These are phyloP conservation scores for Plasmodium berghei DNA, from an alignment of 169 alveolate genomes.

Conservation along the genomic window DNA sequence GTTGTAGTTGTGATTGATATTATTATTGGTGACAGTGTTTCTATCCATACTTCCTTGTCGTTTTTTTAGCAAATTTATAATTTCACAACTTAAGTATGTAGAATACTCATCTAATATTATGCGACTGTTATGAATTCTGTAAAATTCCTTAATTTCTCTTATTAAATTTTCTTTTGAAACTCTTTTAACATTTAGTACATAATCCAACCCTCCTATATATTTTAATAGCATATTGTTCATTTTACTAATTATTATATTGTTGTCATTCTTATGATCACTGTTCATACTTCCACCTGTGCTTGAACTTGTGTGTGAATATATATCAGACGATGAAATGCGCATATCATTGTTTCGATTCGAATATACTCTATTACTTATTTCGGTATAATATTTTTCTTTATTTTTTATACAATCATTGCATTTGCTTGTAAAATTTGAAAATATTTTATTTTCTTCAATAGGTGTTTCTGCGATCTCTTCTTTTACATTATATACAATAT, in stretches of 20 bases:
- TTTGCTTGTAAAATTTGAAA: no score
- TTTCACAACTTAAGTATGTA: constrained; percentile 35
- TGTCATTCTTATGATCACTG: background rate
- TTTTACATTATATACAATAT: background rate
- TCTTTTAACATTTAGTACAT: constrained; percentile 58
- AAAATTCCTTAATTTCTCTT: constrained; percentile 67
- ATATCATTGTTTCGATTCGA: no score
- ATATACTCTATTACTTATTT: no score
- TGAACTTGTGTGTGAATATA: no score
- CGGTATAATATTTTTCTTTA: no score
- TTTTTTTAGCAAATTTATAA: constrained; percentile 27
- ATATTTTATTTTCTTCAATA: no score
- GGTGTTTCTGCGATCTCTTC: background rate
- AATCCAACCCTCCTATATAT: constrained; percentile 63
- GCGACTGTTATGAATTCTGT: constrained; percentile 48
- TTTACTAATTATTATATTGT: constrained; percentile 9
- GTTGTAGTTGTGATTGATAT: background rate
- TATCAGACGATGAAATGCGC: no score
- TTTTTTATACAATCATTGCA: no score
- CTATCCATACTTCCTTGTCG: constrained; percentile 7
- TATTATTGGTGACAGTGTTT: background rate
- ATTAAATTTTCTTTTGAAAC: constrained; percentile 45
- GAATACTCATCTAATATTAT: constrained; percentile 53
- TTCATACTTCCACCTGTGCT: constrained; percentile 11
- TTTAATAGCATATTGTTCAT: constrained; percentile 28